phyloP scores from a whole-genome alignment of 345 rosid species.

The Boechera divaricarpa region DNA sequence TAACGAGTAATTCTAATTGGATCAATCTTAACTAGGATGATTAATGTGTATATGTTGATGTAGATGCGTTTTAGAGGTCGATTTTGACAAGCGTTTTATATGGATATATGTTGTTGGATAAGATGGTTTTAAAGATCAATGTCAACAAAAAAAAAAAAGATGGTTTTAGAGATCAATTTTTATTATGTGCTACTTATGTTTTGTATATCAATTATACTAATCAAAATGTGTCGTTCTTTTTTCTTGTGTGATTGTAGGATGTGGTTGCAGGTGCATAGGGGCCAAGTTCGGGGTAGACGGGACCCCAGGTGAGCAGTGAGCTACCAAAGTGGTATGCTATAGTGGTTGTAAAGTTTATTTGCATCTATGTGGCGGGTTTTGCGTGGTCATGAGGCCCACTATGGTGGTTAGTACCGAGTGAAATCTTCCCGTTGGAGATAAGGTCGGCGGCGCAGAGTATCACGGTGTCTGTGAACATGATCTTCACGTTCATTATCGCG shows the following conservation, averaged over 20 bases:
- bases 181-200: neutral
- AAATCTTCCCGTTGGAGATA: slow-evolving; percentile 50
- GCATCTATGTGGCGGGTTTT: slow-evolving; percentile 51
- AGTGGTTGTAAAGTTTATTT: slow-evolving; percentile 45
- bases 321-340: slow-evolving; percentile 49
- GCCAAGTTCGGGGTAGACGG: slow-evolving; percentile 49
- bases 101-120: no score
- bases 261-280: slow-evolving; percentile 49
- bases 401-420: slow-evolving; percentile 53
- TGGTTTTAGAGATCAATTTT: no score
- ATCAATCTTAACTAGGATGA: neutral
- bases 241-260: slow-evolving; percentile 38
- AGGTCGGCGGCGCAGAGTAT: slow-evolving; percentile 50
- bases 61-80: no score
- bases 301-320: slow-evolving; percentile 30
- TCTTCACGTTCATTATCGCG: slow-evolving; percentile 48
- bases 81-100: no score
- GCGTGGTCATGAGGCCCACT: slow-evolving; percentile 52
- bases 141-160: no score
- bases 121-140: no score
- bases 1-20: neutral
- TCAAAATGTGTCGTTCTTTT: neutral
- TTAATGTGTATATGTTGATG: neutral
- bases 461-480: slow-evolving; percentile 50
- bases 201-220: neutral